Conservation (phyloP, 768 basidiomycete species). For the Hygrocybe punicea region DNA sequence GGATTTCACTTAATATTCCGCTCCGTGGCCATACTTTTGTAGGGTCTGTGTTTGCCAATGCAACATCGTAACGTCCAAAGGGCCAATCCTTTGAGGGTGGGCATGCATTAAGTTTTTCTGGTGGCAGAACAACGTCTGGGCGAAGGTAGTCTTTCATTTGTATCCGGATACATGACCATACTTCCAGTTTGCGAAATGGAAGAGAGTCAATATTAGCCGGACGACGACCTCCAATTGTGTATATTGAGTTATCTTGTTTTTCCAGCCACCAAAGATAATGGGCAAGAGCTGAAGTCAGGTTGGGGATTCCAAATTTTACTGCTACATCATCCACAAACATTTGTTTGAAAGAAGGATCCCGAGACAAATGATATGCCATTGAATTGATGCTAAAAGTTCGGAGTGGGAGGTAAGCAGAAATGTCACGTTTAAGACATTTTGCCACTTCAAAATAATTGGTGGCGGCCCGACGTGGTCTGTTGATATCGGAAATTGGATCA, state of each 20-base stretch:
- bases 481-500: neutral
- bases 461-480: neutral
- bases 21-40: constrained; percentile 15
- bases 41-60: constrained; percentile 18
- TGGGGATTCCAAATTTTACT: constrained; percentile 21
- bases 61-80: constrained; percentile 19
- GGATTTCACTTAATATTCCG: constrained; percentile 19
- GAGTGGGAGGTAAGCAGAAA: constrained; percentile 7
- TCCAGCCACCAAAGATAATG: constrained; percentile 15
- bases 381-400: constrained; percentile 11
- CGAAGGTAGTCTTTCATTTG: constrained; percentile 25
- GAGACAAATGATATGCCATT: constrained; percentile 24
- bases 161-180: constrained; percentile 26
- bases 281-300: constrained; percentile 27
- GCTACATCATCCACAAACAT: constrained; percentile 22
- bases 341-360: constrained; percentile 14
- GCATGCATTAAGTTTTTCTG: constrained; percentile 21
- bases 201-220: constrained; percentile 1
- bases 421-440: neutral
- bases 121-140: constrained; percentile 16
- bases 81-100: constrained; percentile 19
- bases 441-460: constrained; percentile 10
- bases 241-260: neutral
- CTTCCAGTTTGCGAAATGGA: constrained; percentile 23
- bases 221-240: constrained; percentile 8